Base-by-base conservation (phyloP, 371 early-diverging fungal genomes). In the Mucor plumbeus region DNA sequence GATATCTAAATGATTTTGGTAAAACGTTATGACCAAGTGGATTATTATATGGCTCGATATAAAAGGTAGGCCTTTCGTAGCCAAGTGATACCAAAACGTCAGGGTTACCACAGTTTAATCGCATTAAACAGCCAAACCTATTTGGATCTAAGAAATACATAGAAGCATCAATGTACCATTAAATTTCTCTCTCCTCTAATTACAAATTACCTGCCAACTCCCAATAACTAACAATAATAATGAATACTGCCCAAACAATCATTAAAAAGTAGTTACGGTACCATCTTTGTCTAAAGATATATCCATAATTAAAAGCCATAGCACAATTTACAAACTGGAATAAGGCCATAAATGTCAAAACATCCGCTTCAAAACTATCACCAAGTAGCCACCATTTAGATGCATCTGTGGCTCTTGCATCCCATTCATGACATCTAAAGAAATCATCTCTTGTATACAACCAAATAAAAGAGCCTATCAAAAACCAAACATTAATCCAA, bases 311-410 rank as follows among this genome's bases (percentile, higher is more conserved):
- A 73, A 88, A 88, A 2, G 85, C 69, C 35, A 87, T 76, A 0
- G 88, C 90, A 44, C 88, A 83, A 67, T 82, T 83, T 53, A 88
- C 76, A 67, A 89, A 88, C 61, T 87, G 87, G 65, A 81, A 88
- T 26, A 90, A 70, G 19, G 82, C 79, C 5, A 87, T 76, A 31
- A 88, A 84, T 2, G 89, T 68, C 38, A 93, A 56, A 1, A 81
- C 61, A 13, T 80, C 83, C 0, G 88, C 83, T 75, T 93, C 94
- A 75, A 79, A 93, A 69, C 91, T 92, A 74, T 93, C 94, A 31
- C 89, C 92, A 10, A 92, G 74, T 41, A 91, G 74, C 91, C 92
- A 92, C 94, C 94, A 94, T 56, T 87, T 84, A 6, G 85, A 74
- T 11, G 79, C 66, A 70, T 93, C 91, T 1, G 78, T 84, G 5